These are phyloP conservation scores for Colletotrichum sp. DNA, from an alignment of 2,329 filamentous ascomycete species.

Conservation along the genomic window DNA sequence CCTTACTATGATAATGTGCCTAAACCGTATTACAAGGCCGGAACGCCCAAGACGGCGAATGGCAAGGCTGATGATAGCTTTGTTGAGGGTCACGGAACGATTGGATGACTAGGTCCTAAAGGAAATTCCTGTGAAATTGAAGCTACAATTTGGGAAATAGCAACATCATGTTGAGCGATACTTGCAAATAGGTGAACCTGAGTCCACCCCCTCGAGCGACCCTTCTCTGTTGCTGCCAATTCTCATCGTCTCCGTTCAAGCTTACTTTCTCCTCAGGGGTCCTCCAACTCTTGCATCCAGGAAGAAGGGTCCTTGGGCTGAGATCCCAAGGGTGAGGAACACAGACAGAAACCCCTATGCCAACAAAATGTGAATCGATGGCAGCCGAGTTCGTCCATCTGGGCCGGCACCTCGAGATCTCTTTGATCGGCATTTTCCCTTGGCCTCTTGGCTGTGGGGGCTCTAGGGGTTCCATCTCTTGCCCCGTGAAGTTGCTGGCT, in stretches of 20 bases:
- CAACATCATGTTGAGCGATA: neutral
- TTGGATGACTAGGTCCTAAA: neutral
- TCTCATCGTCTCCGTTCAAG: neutral
- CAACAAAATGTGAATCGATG: neutral
- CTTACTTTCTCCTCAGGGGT: neutral
- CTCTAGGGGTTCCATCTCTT: neutral
- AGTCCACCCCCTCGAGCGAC: neutral
- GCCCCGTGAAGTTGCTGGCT: neutral
- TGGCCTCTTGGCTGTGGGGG: neutral
- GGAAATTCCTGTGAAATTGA: neutral
- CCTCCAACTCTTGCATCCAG: neutral
- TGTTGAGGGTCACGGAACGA: neutral
- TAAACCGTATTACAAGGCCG: neutral
- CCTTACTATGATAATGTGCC: conserved; percentile 1
- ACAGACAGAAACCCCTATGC: neutral
- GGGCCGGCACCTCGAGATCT: neutral
- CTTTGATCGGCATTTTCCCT: neutral
- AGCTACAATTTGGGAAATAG: neutral
- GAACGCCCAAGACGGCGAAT: neutral
- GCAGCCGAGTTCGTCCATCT: neutral
- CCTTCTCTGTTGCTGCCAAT: neutral
- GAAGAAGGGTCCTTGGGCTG: neutral
- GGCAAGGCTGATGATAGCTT: neutral
- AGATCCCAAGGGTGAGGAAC: neutral
- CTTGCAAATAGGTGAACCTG: neutral